Conservation (phyloP, 202 grass and related monocot species). For the Brachypodium distachyon region DNA sequence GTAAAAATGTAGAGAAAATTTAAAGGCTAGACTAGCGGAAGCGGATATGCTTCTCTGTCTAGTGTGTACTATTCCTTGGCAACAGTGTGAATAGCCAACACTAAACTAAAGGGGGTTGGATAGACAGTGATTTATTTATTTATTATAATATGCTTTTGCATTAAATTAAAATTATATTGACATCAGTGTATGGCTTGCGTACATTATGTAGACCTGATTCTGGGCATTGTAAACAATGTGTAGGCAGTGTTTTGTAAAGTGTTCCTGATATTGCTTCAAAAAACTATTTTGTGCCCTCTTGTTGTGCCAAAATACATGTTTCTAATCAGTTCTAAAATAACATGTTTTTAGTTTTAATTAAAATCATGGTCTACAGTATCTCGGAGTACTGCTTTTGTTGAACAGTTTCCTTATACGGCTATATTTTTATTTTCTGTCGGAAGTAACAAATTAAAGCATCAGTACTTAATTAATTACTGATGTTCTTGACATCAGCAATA, state of each 20-base stretch:
- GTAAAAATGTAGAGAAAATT: not conserved
- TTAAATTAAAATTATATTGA: not conserved
- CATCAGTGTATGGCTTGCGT: not conserved
- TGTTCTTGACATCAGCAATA: not conserved
- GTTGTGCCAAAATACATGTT: not conserved
- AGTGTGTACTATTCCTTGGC: not conserved
- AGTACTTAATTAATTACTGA: no score
- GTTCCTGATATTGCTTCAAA: not conserved
- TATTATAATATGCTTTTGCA: not conserved
- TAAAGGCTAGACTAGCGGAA: slow-evolving; percentile 2
- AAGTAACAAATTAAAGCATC: not conserved
- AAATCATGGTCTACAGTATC: not conserved
- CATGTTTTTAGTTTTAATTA: not conserved
- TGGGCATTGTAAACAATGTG: not conserved
- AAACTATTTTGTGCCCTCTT: not conserved
- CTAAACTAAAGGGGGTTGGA: not conserved
- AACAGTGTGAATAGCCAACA: not conserved
- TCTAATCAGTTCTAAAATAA: no score
- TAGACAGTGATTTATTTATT: not conserved
- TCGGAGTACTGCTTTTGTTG: not conserved
- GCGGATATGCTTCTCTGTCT: not conserved
- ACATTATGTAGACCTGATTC: not conserved
- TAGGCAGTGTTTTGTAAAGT: not conserved
- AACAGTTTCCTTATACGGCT: not conserved
- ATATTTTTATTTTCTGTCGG: not conserved